Conservation (phyloP, 2,329 filamentous ascomycete genomes). For the Penicillium sp. region DNA sequence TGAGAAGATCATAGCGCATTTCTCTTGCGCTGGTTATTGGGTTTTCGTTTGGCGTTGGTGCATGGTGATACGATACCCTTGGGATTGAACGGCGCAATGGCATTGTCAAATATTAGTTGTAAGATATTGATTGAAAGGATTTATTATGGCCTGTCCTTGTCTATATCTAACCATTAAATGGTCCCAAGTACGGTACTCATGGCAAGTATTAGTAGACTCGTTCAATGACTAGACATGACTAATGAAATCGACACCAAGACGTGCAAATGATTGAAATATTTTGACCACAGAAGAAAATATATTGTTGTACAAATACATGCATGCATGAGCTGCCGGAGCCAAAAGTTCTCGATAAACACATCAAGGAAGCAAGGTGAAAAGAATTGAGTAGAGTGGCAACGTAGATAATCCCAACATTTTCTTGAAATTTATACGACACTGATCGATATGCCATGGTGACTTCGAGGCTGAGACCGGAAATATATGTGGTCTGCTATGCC, state of each 20-base stretch:
- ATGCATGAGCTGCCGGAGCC: slow-evolving; percentile 32
- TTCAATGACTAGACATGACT: no score
- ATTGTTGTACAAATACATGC: slow-evolving; percentile 36
- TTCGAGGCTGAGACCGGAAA: background rate
- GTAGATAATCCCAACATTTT: no score
- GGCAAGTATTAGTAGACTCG: no score
- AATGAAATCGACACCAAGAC: slow-evolving; percentile 30
- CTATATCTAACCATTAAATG: no score
- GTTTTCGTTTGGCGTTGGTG: no score
- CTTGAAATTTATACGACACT: no score
- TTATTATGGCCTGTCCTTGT: no score
- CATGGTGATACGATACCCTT: no score
- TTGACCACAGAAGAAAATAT: slow-evolving; percentile 13
- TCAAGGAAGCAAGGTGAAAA: slow-evolving; percentile 21
- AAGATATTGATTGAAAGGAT: no score
- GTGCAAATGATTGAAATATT: slow-evolving; percentile 18
- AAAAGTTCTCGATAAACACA: slow-evolving; percentile 23
- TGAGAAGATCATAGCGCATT: background rate
- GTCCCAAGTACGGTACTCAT: no score
- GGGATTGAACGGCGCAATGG: no score
- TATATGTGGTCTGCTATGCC: background rate
- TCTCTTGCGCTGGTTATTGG: background rate
- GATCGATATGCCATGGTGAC: background rate
- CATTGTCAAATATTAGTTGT: no score
- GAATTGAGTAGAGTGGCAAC: background rate